Conservation (phyloP, 2,329 filamentous ascomycete species). For the Sporothrix luriei region DNA sequence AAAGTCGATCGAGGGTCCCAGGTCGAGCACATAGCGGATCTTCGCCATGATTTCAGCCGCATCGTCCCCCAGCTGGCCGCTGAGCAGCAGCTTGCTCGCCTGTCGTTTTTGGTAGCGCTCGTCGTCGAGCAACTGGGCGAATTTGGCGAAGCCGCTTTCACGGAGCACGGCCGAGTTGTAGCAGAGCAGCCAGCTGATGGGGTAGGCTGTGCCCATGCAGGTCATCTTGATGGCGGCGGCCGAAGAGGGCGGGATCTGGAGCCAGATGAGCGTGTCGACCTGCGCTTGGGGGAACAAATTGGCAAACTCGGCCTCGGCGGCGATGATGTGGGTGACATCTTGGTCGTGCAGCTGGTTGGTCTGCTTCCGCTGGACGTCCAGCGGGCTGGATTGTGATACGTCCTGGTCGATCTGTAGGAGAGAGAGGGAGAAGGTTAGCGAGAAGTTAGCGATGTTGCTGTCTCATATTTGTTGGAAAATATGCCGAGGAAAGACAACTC, state of each 20-base stretch:
- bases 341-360: conserved; percentile 17
- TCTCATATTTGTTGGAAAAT: neutral
- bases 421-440: neutral
- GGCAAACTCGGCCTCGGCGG: conserved; percentile 34
- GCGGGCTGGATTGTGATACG: neutral
- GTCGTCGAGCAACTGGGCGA: conserved; percentile 33
- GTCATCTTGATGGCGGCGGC: conserved; percentile 24
- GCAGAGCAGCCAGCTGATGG: conserved; percentile 31
- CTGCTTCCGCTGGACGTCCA: neutral
- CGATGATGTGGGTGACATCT: conserved; percentile 32
- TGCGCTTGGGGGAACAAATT: conserved; percentile 29
- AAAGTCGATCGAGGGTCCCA: conserved; percentile 35
- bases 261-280: conserved; percentile 35
- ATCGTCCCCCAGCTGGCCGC: conserved; percentile 9
- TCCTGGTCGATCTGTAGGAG: neutral
- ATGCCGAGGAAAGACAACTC: neutral
- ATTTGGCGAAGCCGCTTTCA: conserved; percentile 32
- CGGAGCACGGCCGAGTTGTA: conserved; percentile 34
- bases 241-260: conserved; percentile 27
- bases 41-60: conserved; percentile 28
- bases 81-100: conserved; percentile 1
- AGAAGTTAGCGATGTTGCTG: neutral
- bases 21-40: conserved; percentile 38
- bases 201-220: conserved; percentile 32
- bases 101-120: conserved; percentile 31